These are phyloP conservation scores for Microascus cirrosus DNA, from an alignment of 2,329 filamentous ascomycete species.

Conservation along the genomic window DNA sequence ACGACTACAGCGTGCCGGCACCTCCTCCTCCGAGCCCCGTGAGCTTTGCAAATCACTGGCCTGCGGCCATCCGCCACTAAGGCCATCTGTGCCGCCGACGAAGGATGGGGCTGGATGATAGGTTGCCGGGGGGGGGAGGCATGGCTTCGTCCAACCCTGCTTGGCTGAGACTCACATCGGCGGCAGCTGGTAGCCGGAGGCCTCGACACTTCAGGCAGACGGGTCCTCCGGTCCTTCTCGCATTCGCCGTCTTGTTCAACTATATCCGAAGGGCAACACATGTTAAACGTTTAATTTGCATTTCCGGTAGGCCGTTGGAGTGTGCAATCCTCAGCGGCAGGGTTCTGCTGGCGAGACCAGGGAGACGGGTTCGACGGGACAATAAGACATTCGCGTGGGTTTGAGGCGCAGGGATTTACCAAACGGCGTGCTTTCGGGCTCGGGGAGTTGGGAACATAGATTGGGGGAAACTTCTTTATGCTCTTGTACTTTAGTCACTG, in stretches of 20 bases:
- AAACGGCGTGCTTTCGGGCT: neutral
- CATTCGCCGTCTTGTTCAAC: neutral
- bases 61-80: conserved; percentile 14
- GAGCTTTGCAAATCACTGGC: conserved; percentile 48
- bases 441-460: conserved; percentile 5
- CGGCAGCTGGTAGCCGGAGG: neutral
- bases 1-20: conserved; percentile 54
- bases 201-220: neutral
- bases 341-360: neutral
- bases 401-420: conserved; percentile 1
- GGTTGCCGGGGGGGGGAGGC: no score
- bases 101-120: neutral
- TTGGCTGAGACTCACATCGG: neutral
- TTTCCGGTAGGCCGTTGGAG: neutral
- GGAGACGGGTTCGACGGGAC: neutral
- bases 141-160: neutral
- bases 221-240: neutral
- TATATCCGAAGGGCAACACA: neutral
- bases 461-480: neutral
- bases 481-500: neutral
- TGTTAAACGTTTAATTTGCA: neutral
- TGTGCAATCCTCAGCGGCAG: neutral
- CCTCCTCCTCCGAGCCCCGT: conserved; percentile 54
- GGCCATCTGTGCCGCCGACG: neutral
- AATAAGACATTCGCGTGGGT: neutral